Evolutionary conservation across 371 early-diverging fungal genomes (phyloP).

Genomic region (Circinella minor): DNA sequence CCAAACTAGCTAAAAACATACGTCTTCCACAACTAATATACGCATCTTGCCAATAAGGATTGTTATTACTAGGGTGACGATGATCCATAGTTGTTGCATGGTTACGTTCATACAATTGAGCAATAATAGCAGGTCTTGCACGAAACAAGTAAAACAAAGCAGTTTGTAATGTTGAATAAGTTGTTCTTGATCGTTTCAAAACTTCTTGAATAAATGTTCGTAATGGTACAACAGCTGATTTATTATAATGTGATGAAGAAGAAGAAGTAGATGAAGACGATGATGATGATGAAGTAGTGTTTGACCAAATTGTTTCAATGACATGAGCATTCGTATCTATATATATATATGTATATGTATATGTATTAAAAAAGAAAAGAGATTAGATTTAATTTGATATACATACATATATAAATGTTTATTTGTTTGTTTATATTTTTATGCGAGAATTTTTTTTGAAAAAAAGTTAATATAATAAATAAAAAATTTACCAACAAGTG

Average conservation of each 20-base stretch:
- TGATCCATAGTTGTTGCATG: not conserved
- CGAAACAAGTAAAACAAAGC: conserved; percentile 74
- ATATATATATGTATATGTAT: too few species aligned
- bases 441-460: not conserved
- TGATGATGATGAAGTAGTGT: too few species aligned
- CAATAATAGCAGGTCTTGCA: conserved; percentile 40
- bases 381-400: too few species aligned
- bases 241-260: conserved; percentile 34
- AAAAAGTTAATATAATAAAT: not conserved
- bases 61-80: too few species aligned
- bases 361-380: not conserved
- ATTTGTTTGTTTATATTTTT: not conserved
- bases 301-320: conserved; percentile 64
- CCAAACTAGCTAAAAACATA: conserved; percentile 80
- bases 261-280: conserved; percentile 9
- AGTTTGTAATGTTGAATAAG: conserved; percentile 79
- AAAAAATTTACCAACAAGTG: conserved; percentile 51
- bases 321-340: conserved; percentile 63
- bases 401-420: not conserved
- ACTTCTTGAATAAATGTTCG: conserved; percentile 79
- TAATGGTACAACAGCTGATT: conserved; percentile 64
- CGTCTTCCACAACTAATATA: conserved; percentile 71
- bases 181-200: conserved; percentile 76
- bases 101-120: conserved; percentile 23
- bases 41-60: conserved; percentile 29